Conservation (phyloP, 2,329 filamentous ascomycete species). For the Ilyonectria destructans region DNA sequence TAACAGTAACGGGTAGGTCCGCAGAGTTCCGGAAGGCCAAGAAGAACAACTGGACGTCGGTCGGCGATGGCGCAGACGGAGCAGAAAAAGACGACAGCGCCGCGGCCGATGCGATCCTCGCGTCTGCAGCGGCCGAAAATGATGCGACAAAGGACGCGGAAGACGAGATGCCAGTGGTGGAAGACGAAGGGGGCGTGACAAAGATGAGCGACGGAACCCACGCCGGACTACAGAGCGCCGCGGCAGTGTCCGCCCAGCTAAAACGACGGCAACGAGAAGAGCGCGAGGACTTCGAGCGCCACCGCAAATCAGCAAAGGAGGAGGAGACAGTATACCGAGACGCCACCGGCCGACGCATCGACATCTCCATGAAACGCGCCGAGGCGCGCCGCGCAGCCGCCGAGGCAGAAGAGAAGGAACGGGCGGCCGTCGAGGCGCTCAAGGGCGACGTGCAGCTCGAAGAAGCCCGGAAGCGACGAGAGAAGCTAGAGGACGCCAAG, state of each 20-base stretch:
- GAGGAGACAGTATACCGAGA: slow-evolving; percentile 96
- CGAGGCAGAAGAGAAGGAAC: slow-evolving; percentile 82
- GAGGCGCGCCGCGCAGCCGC: slow-evolving; percentile 79
- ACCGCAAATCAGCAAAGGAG: slow-evolving; percentile 63
- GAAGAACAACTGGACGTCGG: slow-evolving; percentile 84
- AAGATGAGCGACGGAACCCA: slow-evolving; percentile 91
- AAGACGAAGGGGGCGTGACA: slow-evolving; percentile 64
- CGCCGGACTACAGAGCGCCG: slow-evolving; percentile 89
- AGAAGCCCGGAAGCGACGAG: slow-evolving; percentile 75
- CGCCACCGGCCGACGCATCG: slow-evolving; percentile 93
- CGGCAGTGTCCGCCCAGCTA: slow-evolving; percentile 80
- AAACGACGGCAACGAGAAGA: slow-evolving; percentile 79
- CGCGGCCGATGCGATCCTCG: slow-evolving; percentile 83
- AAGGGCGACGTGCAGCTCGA: slow-evolving; percentile 89
- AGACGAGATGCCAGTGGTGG: slow-evolving; percentile 66
- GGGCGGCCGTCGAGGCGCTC: slow-evolving; percentile 77
- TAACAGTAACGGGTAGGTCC: slow-evolving; percentile 66
- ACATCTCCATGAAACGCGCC: slow-evolving; percentile 90
- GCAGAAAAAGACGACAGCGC: slow-evolving; percentile 62
- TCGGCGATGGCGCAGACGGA: slow-evolving; percentile 64
- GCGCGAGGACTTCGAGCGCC: slow-evolving; percentile 64
- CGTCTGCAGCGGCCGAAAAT: slow-evolving; percentile 79
- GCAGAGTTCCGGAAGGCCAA: slow-evolving; percentile 82
- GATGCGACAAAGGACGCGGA: slow-evolving; percentile 65
- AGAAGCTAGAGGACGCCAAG: slow-evolving; percentile 84